Base-by-base conservation (phyloP, 257 asterid species). In the Eustoma russellianum region DNA sequence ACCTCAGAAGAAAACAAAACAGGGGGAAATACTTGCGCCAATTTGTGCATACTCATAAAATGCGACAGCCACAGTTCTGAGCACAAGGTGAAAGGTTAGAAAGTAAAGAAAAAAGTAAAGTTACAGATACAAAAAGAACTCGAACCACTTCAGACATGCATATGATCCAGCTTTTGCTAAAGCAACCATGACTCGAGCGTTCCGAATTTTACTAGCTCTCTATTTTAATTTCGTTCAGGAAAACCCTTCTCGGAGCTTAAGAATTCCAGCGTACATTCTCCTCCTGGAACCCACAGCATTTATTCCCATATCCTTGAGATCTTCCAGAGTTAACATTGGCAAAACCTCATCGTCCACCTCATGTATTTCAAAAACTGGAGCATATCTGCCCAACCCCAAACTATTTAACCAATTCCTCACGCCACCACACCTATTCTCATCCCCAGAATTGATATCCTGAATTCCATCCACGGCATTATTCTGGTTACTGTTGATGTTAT, bases 271-370 rank as follows among this genome's bases (percentile, higher is more conserved):
- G 58, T 74, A 81, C 89, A 89, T 83, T 68, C 85, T 89, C 77
- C 95, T 71, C 65, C 95, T 62, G 14, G 95, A 85, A 33, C 97
- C 95, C 43, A 89, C 95, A 1, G 95, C 94, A 62, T 69, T 89
- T 43, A 89, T 77, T 41, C 95, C 95, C 97, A 89, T 89, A 66
- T 85, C 97, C 71, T 85, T 89, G 16, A 89, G 92, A 79, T 85
- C 97, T 74, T 89, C 97, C 72, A 89, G 58, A 1, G 97, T 85
- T 56, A 89, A 56, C 93, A 89, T 56, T 0, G 90, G 94, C 67
- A 89, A 48, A 48, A 89, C 92, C 64, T 89, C 93, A 43, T 83
- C 94, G 55, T 89, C 95, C 40, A 89, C 97, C 77, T 89, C 97
- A 14, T 89, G 97, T 48, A 89, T 77, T 73, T 81, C 90, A 56